phyloP scores from a whole-genome alignment of 2,329 filamentous ascomycete genomes.

The Trichoderma sp. region DNA sequence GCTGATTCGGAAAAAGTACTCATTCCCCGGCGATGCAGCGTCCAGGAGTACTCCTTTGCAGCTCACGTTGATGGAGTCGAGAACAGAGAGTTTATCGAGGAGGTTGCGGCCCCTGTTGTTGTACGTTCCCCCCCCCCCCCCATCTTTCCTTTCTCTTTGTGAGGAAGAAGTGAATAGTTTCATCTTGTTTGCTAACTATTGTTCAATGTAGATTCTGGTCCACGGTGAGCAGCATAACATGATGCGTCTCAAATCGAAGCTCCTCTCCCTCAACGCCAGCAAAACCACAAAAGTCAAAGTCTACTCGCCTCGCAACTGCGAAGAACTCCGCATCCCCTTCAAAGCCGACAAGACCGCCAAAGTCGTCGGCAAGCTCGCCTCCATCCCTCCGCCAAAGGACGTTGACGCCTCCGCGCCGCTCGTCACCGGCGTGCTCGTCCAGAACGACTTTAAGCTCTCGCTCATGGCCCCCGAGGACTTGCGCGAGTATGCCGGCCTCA shows the following conservation, averaged over 20 bases:
- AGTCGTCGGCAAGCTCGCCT: slow-evolving; percentile 89
- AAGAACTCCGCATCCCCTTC: slow-evolving; percentile 93
- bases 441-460: slow-evolving; percentile 96
- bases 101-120: slow-evolving; percentile 87
- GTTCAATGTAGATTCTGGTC: slow-evolving; percentile 71
- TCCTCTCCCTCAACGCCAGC: slow-evolving; percentile 84
- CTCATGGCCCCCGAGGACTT: slow-evolving; percentile 96
- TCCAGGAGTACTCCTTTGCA: slow-evolving; percentile 93
- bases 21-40: slow-evolving; percentile 88
- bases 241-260: slow-evolving; percentile 92
- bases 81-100: slow-evolving; percentile 95
- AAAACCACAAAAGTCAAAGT: slow-evolving; percentile 84
- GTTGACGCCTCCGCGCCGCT: slow-evolving; percentile 46
- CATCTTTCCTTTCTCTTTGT: background rate
- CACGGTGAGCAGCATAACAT: slow-evolving; percentile 98
- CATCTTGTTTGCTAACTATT: background rate
- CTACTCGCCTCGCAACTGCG: slow-evolving; percentile 90
- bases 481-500: slow-evolving; percentile 93
- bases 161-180: background rate
- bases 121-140: slow-evolving; percentile 57
- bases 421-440: slow-evolving; percentile 87
- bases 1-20: slow-evolving; percentile 81
- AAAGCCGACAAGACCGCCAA: slow-evolving; percentile 93
- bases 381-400: slow-evolving; percentile 65
- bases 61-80: slow-evolving; percentile 95